These are phyloP conservation scores for Nakazawaea wickerhamii DNA, from an alignment of 805 yeast genomes.

Conservation along the genomic window DNA sequence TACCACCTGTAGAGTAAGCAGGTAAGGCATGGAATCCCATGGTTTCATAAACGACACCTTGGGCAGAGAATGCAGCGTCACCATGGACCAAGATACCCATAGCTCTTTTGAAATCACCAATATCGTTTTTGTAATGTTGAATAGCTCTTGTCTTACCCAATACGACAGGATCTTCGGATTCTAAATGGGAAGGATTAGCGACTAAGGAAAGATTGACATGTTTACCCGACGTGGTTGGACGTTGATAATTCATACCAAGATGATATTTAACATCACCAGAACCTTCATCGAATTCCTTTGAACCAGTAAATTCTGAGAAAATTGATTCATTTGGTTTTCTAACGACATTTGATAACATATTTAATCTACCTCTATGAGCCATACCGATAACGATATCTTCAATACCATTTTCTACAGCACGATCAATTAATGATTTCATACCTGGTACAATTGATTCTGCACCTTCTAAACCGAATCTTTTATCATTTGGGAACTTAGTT, in stretches of 20 bases:
- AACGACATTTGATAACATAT: slow-evolving; percentile 95
- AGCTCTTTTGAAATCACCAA: slow-evolving; percentile 79
- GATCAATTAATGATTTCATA: slow-evolving; percentile 91
- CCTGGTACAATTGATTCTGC: slow-evolving; percentile 97
- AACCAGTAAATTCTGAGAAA: slow-evolving; percentile 92
- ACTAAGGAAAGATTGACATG: slow-evolving; percentile 92
- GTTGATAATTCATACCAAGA: slow-evolving; percentile 97
- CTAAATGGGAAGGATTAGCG: slow-evolving; percentile 98
- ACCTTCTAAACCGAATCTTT: slow-evolving; percentile 98
- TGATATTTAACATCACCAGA: slow-evolving; percentile 99
- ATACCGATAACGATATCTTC: slow-evolving; percentile 97
- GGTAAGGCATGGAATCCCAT: slow-evolving; percentile 92
- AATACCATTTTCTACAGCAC: slow-evolving; percentile 85
- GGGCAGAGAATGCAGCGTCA: slow-evolving; percentile 98
- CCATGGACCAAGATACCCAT: slow-evolving; percentile 93
- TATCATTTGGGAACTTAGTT: slow-evolving; percentile 95
- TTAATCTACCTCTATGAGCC: slow-evolving; percentile 99
- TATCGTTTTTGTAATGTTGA: slow-evolving; percentile 85
- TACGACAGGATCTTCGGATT: slow-evolving; percentile 98
- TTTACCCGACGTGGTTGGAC: slow-evolving; percentile 98
- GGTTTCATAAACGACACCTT: slow-evolving; percentile 98
- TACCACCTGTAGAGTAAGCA: slow-evolving; percentile 97
- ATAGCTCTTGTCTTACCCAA: slow-evolving; percentile 97
- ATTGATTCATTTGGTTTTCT: slow-evolving; percentile 98
- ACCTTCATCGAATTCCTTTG: slow-evolving; percentile 87